Base-by-base conservation (phyloP, 345 rosid genomes). In the Pugionium cornutum region DNA sequence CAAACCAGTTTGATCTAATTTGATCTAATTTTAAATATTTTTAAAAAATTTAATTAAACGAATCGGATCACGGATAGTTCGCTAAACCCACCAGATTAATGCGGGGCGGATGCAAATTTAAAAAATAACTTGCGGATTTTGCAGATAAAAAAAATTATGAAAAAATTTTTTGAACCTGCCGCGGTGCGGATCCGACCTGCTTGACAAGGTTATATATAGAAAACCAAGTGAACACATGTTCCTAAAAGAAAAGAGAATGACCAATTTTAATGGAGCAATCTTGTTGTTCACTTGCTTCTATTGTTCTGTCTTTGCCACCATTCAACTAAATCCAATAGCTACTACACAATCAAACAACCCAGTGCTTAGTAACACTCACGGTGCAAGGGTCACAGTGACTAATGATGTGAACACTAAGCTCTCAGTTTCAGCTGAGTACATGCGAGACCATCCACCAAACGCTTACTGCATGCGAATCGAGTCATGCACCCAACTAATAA, bases 391-490 rank as follows among this genome's bases (percentile, higher is more conserved):
- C 30, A 8, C 18, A 18, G 27, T 6, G 6, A 40, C 28, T 35
- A 28, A 28, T 49, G 57, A 29, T 37, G 67, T 1, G 40, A 6
- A 62, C 26, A 0, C 8, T 36, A 62, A 7, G 34, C 66, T 62
- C 2, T 49, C 49, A 18, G 18, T 18, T 18, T 18, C 18, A 18
- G 18, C 18, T 18, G 18, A 18, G 18, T 18, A 18, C 18, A 2
- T 31, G 26, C 59, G 43, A 42, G 0, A 7, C 1, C 61, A 35
- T 25, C 69, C 69, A 32, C 69, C 69, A 25, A 51, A 1, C 7
- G 58, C 69, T 65, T 65, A 65, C 31, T 53, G 34, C 1, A n/a
- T 65, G 9, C 58, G 33, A 27, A 42, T 65, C 2, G 42, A 52
- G 2, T 7, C 2, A 2, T 64, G 68, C 39, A 64, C 25, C 5